Evolutionary conservation across 352 stramenopile species (phyloP).

Genomic region (Globisporangium cystogenes): DNA sequence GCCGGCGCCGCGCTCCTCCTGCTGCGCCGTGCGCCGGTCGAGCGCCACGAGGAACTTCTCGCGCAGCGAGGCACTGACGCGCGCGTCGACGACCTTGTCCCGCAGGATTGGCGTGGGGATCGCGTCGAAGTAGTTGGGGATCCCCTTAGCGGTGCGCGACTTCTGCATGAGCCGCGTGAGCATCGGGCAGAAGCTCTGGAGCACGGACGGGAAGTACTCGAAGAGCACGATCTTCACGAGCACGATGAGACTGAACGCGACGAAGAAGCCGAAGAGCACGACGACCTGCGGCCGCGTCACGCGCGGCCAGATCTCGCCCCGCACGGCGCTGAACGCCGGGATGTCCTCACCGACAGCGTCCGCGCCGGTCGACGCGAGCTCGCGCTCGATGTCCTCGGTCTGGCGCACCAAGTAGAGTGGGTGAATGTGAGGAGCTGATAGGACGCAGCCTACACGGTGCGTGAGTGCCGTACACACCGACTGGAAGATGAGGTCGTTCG

Average conservation of each 20-base stretch:
- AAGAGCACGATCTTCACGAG: conserved; percentile 60
- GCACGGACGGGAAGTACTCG: conserved; percentile 50
- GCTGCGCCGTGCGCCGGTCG: conserved; percentile 17
- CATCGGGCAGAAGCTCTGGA: conserved; percentile 51
- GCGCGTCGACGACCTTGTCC: conserved; percentile 36
- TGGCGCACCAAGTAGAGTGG: background rate
- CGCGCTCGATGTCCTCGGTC: conserved; percentile 12
- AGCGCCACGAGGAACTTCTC: conserved; percentile 45
- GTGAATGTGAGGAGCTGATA: background rate
- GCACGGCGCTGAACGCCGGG: conserved; percentile 35
- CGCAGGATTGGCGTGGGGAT: conserved; percentile 56
- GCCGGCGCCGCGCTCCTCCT: conserved; percentile 4
- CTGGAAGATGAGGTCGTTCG: conserved; percentile 81
- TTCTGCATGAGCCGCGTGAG: conserved; percentile 52
- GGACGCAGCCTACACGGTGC: too few relatives aligned
- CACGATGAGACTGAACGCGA: conserved; percentile 40
- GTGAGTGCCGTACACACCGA: too few relatives aligned
- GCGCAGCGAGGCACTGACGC: conserved; percentile 28
- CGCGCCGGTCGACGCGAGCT: conserved; percentile 5
- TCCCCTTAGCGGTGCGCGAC: conserved; percentile 41
- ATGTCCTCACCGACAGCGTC: conserved; percentile 40
- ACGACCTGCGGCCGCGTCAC: conserved; percentile 67
- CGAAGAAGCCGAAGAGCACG: conserved; percentile 69
- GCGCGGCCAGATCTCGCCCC: conserved; percentile 47
- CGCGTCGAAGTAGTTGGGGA: conserved; percentile 85